Percentiles rank a stretch among this genome's conserved stretches.
Conservation (phyloP, 106 monocot genomes). For the Vanilla planifolia region DNA sequence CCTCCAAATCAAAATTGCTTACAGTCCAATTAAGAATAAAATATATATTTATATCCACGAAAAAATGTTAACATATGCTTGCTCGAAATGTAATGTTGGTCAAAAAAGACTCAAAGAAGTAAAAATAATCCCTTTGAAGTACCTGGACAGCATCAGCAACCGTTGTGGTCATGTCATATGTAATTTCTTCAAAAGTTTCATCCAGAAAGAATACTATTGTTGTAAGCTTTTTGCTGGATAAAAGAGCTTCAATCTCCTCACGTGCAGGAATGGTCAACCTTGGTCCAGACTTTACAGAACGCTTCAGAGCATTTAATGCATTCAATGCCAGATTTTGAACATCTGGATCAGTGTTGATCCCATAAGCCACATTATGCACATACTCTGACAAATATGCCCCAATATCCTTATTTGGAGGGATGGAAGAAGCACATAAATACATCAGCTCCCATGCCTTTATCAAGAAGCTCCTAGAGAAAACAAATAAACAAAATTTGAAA, state of each 20-base stretch:
- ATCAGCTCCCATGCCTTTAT: slow-evolving; percentile 94
- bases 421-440: slow-evolving; percentile 87
- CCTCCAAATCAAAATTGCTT: too few species aligned
- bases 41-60: background rate
- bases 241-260: slow-evolving; percentile 92
- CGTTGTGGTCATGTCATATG: slow-evolving; percentile 98
- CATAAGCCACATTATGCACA: slow-evolving; percentile 81
- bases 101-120: slow-evolving; percentile 4
- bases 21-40: too few species aligned
- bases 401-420: slow-evolving; percentile 95
- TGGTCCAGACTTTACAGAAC: slow-evolving; percentile 82
- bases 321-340: slow-evolving; percentile 75
- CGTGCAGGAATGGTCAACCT: slow-evolving; percentile 69
- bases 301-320: slow-evolving; percentile 78
- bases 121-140: slow-evolving; percentile 5
- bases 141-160: slow-evolving; percentile 99
- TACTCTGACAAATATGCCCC: slow-evolving; percentile 92
- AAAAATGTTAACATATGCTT: background rate
- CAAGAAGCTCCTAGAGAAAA: slow-evolving; percentile 40
- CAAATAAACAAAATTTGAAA: slow-evolving; percentile 11
- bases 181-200: slow-evolving; percentile 99
- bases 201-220: slow-evolving; percentile 98
- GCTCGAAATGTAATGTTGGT: slow-evolving; percentile 1
- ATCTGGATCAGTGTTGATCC: slow-evolving; percentile 47
- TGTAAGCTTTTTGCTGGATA: slow-evolving; percentile 78